These are phyloP conservation scores for Citrus hindsii DNA, from an alignment of 345 rosid genomes.

Conservation along the genomic window DNA sequence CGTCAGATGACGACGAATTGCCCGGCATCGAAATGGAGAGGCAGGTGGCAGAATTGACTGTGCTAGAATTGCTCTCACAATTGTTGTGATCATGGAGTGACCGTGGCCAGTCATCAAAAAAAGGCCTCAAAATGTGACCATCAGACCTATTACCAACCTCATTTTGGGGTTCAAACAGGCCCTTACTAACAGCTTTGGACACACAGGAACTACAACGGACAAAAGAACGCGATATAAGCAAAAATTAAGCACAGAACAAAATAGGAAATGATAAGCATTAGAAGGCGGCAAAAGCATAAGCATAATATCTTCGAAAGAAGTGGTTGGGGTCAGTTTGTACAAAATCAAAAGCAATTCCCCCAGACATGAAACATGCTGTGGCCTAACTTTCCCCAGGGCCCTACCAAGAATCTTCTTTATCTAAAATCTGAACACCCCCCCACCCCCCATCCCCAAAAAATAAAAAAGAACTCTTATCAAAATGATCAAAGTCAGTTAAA, in stretches of 20 bases:
- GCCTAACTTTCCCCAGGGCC: constrained; percentile 23
- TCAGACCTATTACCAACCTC: constrained; percentile 40
- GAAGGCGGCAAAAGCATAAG: background rate
- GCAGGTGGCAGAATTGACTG: constrained; percentile 43
- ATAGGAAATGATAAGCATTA: background rate
- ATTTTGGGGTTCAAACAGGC: constrained; percentile 36
- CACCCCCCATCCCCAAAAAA: background rate
- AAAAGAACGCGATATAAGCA: background rate
- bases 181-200: constrained; percentile 43
- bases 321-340: constrained; percentile 52
- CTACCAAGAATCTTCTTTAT: constrained; percentile 9
- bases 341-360: constrained; percentile 44
- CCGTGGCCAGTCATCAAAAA: constrained; percentile 92
- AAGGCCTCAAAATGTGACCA: constrained; percentile 69
- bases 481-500: background rate
- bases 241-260: background rate
- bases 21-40: constrained; percentile 76
- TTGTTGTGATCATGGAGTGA: constrained; percentile 42
- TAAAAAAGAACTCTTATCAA: background rate
- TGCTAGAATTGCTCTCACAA: constrained; percentile 27
- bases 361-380: constrained; percentile 20
- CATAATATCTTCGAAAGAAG: constrained; percentile 17
- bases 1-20: constrained; percentile 63
- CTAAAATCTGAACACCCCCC: background rate
- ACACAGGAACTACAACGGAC: constrained; percentile 39